Evolutionary conservation across 768 basidiomycete genomes (phyloP).

Genomic region (Suillus alpinus): DNA sequence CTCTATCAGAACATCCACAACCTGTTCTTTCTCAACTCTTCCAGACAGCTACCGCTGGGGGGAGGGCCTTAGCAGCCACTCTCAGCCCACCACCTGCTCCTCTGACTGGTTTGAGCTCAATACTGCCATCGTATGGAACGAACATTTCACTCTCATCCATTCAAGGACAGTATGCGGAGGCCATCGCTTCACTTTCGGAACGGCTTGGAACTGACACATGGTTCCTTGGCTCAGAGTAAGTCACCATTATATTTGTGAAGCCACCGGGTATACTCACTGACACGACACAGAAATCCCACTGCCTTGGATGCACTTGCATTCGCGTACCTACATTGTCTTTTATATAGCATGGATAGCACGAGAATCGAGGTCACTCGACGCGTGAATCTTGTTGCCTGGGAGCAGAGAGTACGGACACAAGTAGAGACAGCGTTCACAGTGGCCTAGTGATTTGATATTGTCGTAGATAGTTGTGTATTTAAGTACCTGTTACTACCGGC

Average conservation of each 20-base stretch:
- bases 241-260: conserved; percentile 5
- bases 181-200: conserved; percentile 69
- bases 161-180: conserved; percentile 62
- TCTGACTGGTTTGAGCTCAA: conserved; percentile 62
- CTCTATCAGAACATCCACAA: conserved; percentile 38
- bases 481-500: neutral
- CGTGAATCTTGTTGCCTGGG: conserved; percentile 81
- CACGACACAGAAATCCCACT: conserved; percentile 59
- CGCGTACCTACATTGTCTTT: conserved; percentile 72
- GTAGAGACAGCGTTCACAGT: conserved; percentile 52
- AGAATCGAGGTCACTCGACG: conserved; percentile 67
- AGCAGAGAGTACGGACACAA: conserved; percentile 58
- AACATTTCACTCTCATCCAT: conserved; percentile 52
- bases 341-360: conserved; percentile 41
- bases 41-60: conserved; percentile 30
- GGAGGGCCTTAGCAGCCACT: conserved; percentile 42
- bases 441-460: neutral
- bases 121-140: conserved; percentile 58
- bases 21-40: conserved; percentile 43
- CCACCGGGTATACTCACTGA: conserved; percentile 2
- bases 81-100: conserved; percentile 68
- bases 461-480: neutral
- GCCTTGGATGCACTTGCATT: conserved; percentile 80
- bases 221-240: conserved; percentile 76
- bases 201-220: conserved; percentile 75